A percentile compares a stretch with the other conserved stretches of the same genome.
These are phyloP conservation scores for Chlorella sp. DNA, from an alignment of 139 green algal genomes.

Conservation along the genomic window DNA sequence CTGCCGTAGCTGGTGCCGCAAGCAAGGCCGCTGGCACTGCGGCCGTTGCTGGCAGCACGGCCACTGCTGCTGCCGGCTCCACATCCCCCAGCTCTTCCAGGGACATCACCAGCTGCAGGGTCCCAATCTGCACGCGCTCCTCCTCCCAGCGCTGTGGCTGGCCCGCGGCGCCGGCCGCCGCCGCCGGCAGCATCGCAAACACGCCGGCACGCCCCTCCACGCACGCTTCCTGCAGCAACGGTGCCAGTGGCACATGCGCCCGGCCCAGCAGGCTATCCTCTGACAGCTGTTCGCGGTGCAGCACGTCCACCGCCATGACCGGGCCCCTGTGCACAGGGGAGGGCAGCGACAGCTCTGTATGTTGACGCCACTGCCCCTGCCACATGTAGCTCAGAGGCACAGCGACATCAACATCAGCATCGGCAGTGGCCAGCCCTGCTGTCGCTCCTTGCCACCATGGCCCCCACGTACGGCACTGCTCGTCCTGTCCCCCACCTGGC, in stretches of 20 bases:
- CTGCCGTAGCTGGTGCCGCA: background rate
- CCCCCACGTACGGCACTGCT: no score
- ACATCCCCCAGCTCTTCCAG: slow-evolving; percentile 28
- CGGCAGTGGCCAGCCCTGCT: no score
- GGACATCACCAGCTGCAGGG: slow-evolving; percentile 32
- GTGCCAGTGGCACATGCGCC: slow-evolving; percentile 37
- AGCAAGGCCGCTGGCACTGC: background rate
- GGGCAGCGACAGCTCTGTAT: background rate
- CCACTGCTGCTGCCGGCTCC: background rate
- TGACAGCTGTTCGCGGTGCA: slow-evolving; percentile 27
- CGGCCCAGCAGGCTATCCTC: slow-evolving; percentile 41
- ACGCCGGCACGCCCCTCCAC: slow-evolving; percentile 49
- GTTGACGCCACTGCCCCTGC: no score
- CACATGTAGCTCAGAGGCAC: no score
- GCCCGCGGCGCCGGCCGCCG: background rate
- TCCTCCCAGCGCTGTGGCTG: background rate
- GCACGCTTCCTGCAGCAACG: slow-evolving; percentile 47
- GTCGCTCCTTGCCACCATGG: no score
- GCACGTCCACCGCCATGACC: slow-evolving; percentile 39
- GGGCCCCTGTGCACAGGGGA: background rate
- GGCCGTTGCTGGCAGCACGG: background rate
- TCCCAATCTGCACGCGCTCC: slow-evolving; percentile 33
- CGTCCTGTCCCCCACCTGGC: slow-evolving; percentile 16
- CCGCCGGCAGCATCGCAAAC: slow-evolving; percentile 20
- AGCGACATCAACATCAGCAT: no score